Conservation (phyloP, 176 grass and related monocot genomes). For the Oryza rufipogon region DNA sequence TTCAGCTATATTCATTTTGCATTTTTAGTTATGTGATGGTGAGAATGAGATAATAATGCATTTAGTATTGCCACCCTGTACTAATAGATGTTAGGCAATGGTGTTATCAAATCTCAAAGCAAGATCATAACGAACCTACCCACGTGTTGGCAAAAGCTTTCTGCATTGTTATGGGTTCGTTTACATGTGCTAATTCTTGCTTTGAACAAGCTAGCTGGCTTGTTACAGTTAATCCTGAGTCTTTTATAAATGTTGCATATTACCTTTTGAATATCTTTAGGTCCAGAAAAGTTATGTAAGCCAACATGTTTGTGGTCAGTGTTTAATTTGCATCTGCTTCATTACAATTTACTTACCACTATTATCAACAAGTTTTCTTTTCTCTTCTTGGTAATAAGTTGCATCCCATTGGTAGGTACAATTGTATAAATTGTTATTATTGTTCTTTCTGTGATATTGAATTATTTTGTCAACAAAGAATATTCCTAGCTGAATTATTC, state of each 20-base stretch:
- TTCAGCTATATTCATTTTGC: neutral
- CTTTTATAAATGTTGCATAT: conserved; percentile 11
- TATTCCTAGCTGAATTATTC: conserved; percentile 4
- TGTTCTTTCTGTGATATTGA: neutral
- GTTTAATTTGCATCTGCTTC: conserved; percentile 10
- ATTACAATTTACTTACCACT: conserved; percentile 9
- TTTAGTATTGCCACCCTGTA: neutral
- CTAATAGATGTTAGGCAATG: neutral
- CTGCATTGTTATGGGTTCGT: neutral
- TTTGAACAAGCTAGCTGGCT: neutral
- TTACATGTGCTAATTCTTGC: neutral
- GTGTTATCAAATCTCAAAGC: neutral
- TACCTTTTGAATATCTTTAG: conserved; percentile 12
- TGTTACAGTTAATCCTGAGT: conserved; percentile 2
- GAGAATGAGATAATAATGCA: neutral
- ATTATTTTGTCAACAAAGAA: neutral
- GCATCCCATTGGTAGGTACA: neutral
- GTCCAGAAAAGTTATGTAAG: neutral
- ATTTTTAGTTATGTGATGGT: neutral
- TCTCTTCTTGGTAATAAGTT: neutral
- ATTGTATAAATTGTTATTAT: neutral
- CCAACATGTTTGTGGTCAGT: neutral
- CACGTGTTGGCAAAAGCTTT: neutral
- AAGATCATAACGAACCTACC: neutral
- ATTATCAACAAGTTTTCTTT: conserved; percentile 6